Evolutionary conservation across 73 alveolate species (phyloP).

Genomic region (Strombidium stylifer): DNA sequence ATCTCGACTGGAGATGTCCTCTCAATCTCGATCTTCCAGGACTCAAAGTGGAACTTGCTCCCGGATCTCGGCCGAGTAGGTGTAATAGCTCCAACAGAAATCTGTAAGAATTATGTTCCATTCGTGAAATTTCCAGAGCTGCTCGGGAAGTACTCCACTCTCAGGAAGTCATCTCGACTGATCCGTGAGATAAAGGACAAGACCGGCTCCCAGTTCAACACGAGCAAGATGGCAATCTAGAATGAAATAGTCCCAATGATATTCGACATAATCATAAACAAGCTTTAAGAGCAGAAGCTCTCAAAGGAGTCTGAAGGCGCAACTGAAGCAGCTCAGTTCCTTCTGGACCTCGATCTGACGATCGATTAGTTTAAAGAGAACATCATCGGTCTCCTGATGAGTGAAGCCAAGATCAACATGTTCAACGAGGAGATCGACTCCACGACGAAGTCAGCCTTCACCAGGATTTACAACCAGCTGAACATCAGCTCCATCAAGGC

Average conservation of each 20-base stretch:
- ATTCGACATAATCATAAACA: slow-evolving; percentile 20
- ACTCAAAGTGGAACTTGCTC: slow-evolving; percentile 90
- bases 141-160: slow-evolving; percentile 76
- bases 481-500: slow-evolving; percentile 15
- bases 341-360: slow-evolving; percentile 61
- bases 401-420: background rate
- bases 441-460: slow-evolving; percentile 1
- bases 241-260: slow-evolving; percentile 67
- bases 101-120: slow-evolving; percentile 63
- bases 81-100: slow-evolving; percentile 71
- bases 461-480: slow-evolving; percentile 8
- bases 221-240: slow-evolving; percentile 45
- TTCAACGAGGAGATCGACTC: slow-evolving; percentile 12
- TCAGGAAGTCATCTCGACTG: slow-evolving; percentile 73
- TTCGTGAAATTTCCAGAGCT: slow-evolving; percentile 86
- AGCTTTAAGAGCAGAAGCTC: slow-evolving; percentile 1
- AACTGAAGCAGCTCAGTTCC: slow-evolving; percentile 49
- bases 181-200: slow-evolving; percentile 72
- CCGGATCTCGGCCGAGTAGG: slow-evolving; percentile 86
- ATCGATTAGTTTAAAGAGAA: slow-evolving; percentile 74
- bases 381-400: slow-evolving; percentile 57
- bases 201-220: slow-evolving; percentile 38
- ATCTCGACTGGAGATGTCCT: slow-evolving; percentile 91
- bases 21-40: slow-evolving; percentile 58
- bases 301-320: slow-evolving; percentile 36